Conservation (phyloP, 2,329 filamentous ascomycete genomes). For the Colletotrichum eremochloae region DNA sequence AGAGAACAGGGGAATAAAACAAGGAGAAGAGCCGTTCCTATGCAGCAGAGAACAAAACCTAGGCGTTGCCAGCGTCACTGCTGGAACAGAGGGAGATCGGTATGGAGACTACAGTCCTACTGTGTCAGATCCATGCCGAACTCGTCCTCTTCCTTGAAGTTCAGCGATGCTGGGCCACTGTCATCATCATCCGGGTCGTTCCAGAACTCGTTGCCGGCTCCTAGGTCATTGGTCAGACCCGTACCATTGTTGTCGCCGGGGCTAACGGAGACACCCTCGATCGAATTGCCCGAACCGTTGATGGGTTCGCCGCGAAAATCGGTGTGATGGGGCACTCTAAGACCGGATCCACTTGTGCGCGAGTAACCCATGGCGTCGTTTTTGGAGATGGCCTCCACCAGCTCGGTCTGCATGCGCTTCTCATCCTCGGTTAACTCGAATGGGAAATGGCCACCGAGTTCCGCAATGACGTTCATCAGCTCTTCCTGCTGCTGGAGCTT, state of each 20-base stretch:
- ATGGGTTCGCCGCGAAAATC: conserved; percentile 88
- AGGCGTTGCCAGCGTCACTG: background rate
- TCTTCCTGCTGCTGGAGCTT: conserved; percentile 93
- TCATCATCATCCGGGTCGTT: conserved; percentile 79
- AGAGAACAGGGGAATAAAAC: background rate
- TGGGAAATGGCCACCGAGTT: conserved; percentile 80
- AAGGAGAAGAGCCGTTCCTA: background rate
- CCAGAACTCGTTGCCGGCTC: conserved; percentile 71
- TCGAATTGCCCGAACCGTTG: conserved; percentile 59
- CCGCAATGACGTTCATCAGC: conserved; percentile 79
- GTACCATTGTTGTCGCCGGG: conserved; percentile 59
- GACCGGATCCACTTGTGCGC: conserved; percentile 83
- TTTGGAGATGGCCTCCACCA: conserved; percentile 87
- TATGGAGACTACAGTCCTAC: conserved; percentile 45
- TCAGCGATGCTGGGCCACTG: conserved; percentile 74
- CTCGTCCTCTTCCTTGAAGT: conserved; percentile 96
- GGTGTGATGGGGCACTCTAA: conserved; percentile 93
- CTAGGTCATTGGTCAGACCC: conserved; percentile 60
- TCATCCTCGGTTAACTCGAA: conserved; percentile 92
- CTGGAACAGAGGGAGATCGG: background rate
- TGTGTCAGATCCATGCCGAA: conserved; percentile 83
- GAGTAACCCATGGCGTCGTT: conserved; percentile 91
- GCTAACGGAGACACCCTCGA: conserved; percentile 64
- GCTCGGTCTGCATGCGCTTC: conserved; percentile 93
- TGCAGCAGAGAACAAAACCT: background rate